These are phyloP conservation scores for Periconia sp. DNA, from an alignment of 2,329 filamentous ascomycete genomes.

Conservation along the genomic window DNA sequence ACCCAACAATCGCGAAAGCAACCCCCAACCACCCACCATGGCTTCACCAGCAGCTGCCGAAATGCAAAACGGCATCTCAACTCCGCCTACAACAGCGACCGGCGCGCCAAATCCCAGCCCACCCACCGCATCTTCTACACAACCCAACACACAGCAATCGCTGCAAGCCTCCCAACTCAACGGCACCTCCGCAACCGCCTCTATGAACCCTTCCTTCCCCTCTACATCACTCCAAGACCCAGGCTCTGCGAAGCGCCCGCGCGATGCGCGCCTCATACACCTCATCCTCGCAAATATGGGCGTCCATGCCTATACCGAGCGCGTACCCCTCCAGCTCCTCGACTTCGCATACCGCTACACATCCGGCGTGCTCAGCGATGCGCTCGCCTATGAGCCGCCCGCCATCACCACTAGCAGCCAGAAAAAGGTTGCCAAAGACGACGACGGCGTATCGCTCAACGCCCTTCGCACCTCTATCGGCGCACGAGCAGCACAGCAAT, in stretches of 20 bases:
- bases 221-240: constrained; percentile 40
- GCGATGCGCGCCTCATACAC: constrained; percentile 80
- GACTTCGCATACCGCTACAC: constrained; percentile 88
- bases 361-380: constrained; percentile 72
- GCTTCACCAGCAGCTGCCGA: constrained; percentile 44
- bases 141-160: constrained; percentile 33
- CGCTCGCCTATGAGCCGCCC: constrained; percentile 41
- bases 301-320: constrained; percentile 79
- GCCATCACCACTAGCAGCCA: constrained; percentile 12
- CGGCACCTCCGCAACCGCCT: constrained; percentile 15
- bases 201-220: constrained; percentile 35
- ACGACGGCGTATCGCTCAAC: constrained; percentile 65
- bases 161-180: constrained; percentile 27
- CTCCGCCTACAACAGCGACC: constrained; percentile 41
- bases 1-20: constrained; percentile 7
- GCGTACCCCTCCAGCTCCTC: constrained; percentile 80
- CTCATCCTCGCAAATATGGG: constrained; percentile 79
- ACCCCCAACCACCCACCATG: constrained; percentile 31
- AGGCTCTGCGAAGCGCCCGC: constrained; percentile 61
- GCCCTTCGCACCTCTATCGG: constrained; percentile 76
- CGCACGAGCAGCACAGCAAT: constrained; percentile 71
- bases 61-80: constrained; percentile 46
- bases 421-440: constrained; percentile 36
- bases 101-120: constrained; percentile 39
- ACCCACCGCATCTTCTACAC: constrained; percentile 28